These are phyloP conservation scores for Echites panduratus DNA, from an alignment of 257 asterid genomes.

Conservation along the genomic window DNA sequence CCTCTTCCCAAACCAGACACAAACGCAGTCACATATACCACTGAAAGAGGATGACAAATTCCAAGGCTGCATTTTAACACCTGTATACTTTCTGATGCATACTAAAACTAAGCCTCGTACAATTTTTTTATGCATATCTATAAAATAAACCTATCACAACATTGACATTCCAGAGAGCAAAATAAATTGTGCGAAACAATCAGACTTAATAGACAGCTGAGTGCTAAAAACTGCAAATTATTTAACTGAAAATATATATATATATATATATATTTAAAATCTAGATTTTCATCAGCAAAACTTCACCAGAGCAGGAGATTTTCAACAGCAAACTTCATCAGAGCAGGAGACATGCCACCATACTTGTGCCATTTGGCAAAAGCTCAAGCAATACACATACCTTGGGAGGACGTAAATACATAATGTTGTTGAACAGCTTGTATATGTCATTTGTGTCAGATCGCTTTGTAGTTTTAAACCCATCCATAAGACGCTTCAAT, in stretches of 20 bases:
- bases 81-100: neutral
- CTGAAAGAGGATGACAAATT: neutral
- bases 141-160: neutral
- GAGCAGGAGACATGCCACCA: neutral
- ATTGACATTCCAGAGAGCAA: neutral
- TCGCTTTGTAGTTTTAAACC: constrained; percentile 52
- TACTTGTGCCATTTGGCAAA: neutral
- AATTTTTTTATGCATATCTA: neutral
- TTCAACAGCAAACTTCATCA: neutral
- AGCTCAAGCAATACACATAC: constrained; percentile 26
- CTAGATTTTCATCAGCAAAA: neutral
- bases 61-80: neutral
- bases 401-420: constrained; percentile 69
- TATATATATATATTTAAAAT: too few relatives aligned
- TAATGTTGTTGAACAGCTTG: constrained; percentile 69
- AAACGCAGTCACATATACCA: neutral
- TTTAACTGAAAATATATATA: too few relatives aligned
- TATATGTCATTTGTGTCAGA: constrained; percentile 61
- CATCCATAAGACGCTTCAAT: constrained; percentile 77
- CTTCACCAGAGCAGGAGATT: neutral
- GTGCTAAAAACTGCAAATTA: neutral
- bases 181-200: neutral
- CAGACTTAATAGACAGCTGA: too few relatives aligned
- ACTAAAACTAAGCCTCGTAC: neutral
- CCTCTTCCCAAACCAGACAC: neutral